Percentiles rank a stretch among this genome's conserved stretches.
These are phyloP conservation scores for Pyrenophora seminiperda DNA, from an alignment of 2,329 filamentous ascomycete species.

Conservation along the genomic window DNA sequence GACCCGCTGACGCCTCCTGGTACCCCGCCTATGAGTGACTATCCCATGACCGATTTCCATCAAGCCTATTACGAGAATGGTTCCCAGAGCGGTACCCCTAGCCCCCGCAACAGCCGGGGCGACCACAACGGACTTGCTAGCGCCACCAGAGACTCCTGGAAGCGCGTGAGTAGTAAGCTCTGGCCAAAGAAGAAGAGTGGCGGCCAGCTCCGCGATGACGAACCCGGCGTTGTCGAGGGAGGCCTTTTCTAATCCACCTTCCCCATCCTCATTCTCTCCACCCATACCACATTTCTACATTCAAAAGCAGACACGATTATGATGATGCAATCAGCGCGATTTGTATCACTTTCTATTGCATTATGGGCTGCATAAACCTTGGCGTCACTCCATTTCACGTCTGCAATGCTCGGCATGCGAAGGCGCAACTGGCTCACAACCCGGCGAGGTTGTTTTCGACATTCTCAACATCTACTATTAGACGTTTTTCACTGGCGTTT, in stretches of 20 bases:
- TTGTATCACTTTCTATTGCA: slow-evolving; percentile 38
- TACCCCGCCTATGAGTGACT: slow-evolving; percentile 68
- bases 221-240: slow-evolving; percentile 44
- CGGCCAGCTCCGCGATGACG: slow-evolving; percentile 44
- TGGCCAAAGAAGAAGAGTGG: slow-evolving; percentile 49
- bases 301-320: slow-evolving; percentile 36
- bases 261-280: neutral
- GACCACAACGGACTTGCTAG: slow-evolving; percentile 46
- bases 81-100: slow-evolving; percentile 43
- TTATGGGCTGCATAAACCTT: slow-evolving; percentile 41
- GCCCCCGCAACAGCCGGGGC: slow-evolving; percentile 45
- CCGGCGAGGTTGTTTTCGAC: slow-evolving; percentile 34
- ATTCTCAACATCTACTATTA: slow-evolving; percentile 20
- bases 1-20: slow-evolving; percentile 78
- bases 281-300: slow-evolving; percentile 10
- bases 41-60: slow-evolving; percentile 53
- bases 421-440: slow-evolving; percentile 39
- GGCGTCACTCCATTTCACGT: slow-evolving; percentile 36
- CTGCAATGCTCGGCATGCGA: slow-evolving; percentile 30
- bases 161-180: slow-evolving; percentile 50
- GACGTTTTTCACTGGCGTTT: slow-evolving; percentile 33
- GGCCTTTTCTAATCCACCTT: slow-evolving; percentile 36
- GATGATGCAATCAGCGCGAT: slow-evolving; percentile 41
- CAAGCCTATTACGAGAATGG: slow-evolving; percentile 44
- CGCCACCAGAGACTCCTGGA: slow-evolving; percentile 48